Conservation (phyloP, 2,329 filamentous ascomycete genomes). For the Cadophora luteo-olivacea region DNA sequence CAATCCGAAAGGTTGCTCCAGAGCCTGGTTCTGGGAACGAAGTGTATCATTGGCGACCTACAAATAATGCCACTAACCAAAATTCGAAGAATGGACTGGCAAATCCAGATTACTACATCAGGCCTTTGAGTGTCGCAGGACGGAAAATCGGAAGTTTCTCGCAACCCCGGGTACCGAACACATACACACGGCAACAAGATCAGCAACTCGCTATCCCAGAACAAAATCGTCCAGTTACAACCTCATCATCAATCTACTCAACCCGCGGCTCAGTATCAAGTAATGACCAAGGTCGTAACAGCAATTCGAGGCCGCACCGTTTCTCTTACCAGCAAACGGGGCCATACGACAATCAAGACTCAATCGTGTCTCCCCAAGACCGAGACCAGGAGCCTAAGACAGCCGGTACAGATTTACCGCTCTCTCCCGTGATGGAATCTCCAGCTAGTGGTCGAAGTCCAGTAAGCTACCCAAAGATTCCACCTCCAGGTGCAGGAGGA, state of each 20-base stretch:
- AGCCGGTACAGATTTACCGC: conserved; percentile 23
- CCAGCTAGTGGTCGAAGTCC: conserved; percentile 39
- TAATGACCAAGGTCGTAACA: conserved; percentile 20
- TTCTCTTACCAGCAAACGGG: conserved; percentile 33
- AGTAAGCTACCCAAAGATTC: conserved; percentile 42
- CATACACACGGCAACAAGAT: conserved; percentile 25
- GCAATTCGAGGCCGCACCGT: conserved; percentile 9
- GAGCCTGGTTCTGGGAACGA: conserved; percentile 15
- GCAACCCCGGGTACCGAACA: conserved; percentile 34
- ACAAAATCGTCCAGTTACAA: conserved; percentile 23
- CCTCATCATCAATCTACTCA: conserved; percentile 32
- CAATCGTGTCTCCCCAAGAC: conserved; percentile 26
- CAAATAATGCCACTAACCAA: neutral
- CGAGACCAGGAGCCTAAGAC: conserved; percentile 26
- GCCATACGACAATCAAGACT: conserved; percentile 35
- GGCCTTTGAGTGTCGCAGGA: conserved; percentile 23
- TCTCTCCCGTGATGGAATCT: conserved; percentile 43
- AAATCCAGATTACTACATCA: conserved; percentile 29
- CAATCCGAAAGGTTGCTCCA: conserved; percentile 26
- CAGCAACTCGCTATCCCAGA: conserved; percentile 28
- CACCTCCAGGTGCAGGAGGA: conserved; percentile 17
- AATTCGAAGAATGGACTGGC: conserved; percentile 7
- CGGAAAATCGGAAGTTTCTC: conserved; percentile 36
- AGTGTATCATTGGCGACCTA: conserved; percentile 26
- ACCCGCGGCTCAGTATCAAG: conserved; percentile 23